Base-by-base conservation (phyloP, 176 grass and related monocot species). In the Typha latifolia region DNA sequence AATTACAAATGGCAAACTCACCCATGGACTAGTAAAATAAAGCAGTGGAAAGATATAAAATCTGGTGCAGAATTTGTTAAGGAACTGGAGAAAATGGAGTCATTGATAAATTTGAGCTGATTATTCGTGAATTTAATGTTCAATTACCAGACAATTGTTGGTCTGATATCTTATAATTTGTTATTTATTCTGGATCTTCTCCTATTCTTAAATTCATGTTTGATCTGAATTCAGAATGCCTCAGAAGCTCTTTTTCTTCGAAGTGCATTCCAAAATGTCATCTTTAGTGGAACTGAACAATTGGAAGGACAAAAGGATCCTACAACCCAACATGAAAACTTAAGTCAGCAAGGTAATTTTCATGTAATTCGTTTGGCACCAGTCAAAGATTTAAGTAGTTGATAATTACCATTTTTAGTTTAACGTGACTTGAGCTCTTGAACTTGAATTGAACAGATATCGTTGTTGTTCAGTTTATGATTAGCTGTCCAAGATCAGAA, bases 241-340 rank as follows among this genome's bases (percentile, higher is more conserved):
- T 87, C 95, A 72, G 86, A 94, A 83, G 79, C 86, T 80, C 81
- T 99, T 75, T 99, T 94, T 73, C 68, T 87, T 65, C 66, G 81
- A 79, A 99, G 79, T 34, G 86, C 95, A 69, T 99, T 99, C 73
- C 93, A 78, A 83, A 14, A 85, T 74, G 95, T 94, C 65, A 79
- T 99, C 19, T 99, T 90, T 70, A 64, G 32, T 66, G 81, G 56
- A 62, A 32, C 66, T 74, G 74, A 90, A 68, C 75, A 73, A 63
- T 70, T 64, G 68, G 74, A 87, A 73, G 55, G 73, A 63, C 79
- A 77, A 77, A 21, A 74, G 13, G 48, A 84, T 57, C 32, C 61
- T 14, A 37, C 49, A 23, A 63, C 75, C 51, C 63, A 79, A 31
- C 70, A 57, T 71, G 86, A 83, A 79, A 94, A 63, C 52, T 87